A percentile compares a stretch with the other conserved stretches of the same genome.
Evolutionary conservation across 306 rosid genomes (phyloP).

Genomic region (Pterocarpus santalinus): DNA sequence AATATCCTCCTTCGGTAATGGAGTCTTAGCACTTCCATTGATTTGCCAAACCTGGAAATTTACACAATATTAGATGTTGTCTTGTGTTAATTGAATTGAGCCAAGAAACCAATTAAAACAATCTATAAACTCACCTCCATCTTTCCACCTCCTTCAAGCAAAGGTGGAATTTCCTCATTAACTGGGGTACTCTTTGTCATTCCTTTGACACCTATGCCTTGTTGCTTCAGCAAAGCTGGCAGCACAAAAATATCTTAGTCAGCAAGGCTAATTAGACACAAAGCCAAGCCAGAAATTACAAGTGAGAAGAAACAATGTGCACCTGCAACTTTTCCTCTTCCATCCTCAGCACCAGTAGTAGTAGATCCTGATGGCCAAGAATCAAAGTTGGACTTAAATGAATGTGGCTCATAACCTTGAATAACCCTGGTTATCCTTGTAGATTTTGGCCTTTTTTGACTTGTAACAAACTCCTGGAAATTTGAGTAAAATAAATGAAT

Average conservation of each 20-base stretch:
- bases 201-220: conserved; percentile 98
- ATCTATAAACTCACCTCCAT: conserved; percentile 74
- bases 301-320: conserved; percentile 33
- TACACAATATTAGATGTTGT: conserved; percentile 29
- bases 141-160: conserved; percentile 99
- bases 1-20: conserved; percentile 77
- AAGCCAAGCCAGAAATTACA: conserved; percentile 37
- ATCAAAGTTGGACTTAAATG: conserved; percentile 93
- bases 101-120: conserved; percentile 35
- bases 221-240: conserved; percentile 97
- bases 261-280: conserved; percentile 36
- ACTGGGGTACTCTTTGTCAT: conserved; percentile 73
- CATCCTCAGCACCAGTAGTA: conserved; percentile 84
- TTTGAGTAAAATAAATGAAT: conserved; percentile 40
- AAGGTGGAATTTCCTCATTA: conserved; percentile 92
- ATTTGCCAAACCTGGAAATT: conserved; percentile 85
- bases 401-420: conserved; percentile 95
- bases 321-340: conserved; percentile 99
- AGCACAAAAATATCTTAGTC: conserved; percentile 42
- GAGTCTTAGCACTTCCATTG: conserved; percentile 91
- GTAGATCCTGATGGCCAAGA: conserved; percentile 96
- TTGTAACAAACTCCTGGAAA: conserved; percentile 79
- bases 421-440: conserved; percentile 89
- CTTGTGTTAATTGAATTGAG: conserved; percentile 34
- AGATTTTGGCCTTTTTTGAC: conserved; percentile 86